Evolutionary conservation across 2,329 filamentous ascomycete species (phyloP).

Genomic region (Cadophora sp.): DNA sequence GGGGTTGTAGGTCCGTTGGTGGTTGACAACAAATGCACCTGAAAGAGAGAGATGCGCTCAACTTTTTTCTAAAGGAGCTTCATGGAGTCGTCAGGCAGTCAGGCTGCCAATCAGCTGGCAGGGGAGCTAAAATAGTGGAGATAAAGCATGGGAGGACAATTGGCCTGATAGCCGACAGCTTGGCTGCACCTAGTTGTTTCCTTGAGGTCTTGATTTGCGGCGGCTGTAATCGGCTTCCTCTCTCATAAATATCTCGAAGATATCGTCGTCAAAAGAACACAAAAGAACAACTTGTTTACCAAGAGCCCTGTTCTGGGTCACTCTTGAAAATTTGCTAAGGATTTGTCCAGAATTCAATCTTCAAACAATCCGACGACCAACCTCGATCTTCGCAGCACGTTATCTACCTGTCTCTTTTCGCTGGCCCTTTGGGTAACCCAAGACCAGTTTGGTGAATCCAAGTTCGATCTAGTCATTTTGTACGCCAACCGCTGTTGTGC

Average conservation of each 20-base stretch:
- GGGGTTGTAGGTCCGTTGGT: constrained; percentile 19
- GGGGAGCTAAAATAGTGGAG: background rate
- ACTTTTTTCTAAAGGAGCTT: constrained; percentile 29
- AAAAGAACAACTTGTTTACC: background rate
- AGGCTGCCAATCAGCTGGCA: background rate
- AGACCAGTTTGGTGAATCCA: background rate
- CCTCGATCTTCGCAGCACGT: background rate
- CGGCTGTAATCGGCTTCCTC: background rate
- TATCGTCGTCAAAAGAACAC: background rate
- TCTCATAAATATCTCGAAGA: background rate
- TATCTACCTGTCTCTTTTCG: constrained; percentile 2
- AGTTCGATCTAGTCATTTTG: background rate
- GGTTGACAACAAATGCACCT: constrained; percentile 27
- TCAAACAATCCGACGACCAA: background rate
- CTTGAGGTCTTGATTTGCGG: background rate
- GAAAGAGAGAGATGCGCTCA: constrained; percentile 14
- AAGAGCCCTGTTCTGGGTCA: background rate
- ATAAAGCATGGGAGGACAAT: background rate
- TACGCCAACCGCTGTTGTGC: background rate
- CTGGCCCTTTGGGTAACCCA: background rate
- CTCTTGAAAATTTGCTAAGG: too few relatives aligned
- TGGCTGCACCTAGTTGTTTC: constrained; percentile 15
- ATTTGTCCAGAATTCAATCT: background rate
- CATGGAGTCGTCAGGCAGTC: constrained; percentile 20
- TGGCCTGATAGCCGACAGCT: constrained; percentile 13